These are phyloP conservation scores for Pholiota microspora DNA, from an alignment of 768 basidiomycete species.

Conservation along the genomic window DNA sequence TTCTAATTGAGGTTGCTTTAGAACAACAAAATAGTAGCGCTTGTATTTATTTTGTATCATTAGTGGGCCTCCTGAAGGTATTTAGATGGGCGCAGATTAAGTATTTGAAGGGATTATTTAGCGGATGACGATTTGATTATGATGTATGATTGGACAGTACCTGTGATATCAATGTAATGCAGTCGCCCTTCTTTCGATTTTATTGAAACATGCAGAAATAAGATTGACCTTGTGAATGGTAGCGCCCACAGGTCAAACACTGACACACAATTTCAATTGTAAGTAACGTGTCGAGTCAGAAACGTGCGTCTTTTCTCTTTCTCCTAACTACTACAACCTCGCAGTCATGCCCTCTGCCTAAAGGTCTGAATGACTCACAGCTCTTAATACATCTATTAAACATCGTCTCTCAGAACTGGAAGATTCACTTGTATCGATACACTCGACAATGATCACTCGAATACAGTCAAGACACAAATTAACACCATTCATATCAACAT, in stretches of 20 bases:
- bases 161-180: neutral
- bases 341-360: conserved; percentile 6
- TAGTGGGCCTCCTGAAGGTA: conserved; percentile 13
- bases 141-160: conserved; percentile 5
- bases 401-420: neutral
- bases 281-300: neutral
- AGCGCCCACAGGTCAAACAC: no score
- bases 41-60: conserved; percentile 25
- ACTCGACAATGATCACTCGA: conserved; percentile 30
- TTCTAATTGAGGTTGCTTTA: neutral
- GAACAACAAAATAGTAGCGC: conserved; percentile 20
- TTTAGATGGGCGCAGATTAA: conserved; percentile 1
- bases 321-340: conserved; percentile 1
- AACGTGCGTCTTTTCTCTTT: neutral
- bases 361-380: conserved; percentile 14
- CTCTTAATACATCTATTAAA: no score
- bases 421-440: conserved; percentile 4
- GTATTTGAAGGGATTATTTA: neutral
- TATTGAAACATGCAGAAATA: neutral
- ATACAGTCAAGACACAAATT: conserved; percentile 19
- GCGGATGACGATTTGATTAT: neutral
- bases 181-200: neutral
- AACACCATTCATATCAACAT: conserved; percentile 10
- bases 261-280: no score
- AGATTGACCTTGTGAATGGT: no score